These are phyloP conservation scores for Chaetomium tenue DNA, from an alignment of 495 filamentous ascomycete species.

Conservation along the genomic window DNA sequence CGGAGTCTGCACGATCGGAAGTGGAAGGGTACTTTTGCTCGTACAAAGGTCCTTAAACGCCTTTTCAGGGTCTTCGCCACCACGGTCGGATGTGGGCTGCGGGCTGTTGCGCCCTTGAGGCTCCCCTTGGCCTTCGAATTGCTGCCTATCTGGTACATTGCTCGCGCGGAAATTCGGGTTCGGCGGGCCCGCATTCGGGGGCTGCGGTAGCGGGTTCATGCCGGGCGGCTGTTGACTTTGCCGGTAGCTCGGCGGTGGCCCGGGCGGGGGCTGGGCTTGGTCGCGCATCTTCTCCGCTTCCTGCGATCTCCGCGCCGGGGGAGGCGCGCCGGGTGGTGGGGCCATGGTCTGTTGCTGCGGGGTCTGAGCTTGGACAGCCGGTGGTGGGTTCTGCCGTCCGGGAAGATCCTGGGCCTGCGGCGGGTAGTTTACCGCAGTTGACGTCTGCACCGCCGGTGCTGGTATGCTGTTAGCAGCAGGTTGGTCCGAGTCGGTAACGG, in stretches of 20 bases:
- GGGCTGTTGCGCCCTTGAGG: constrained; percentile 62
- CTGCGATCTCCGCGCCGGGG: constrained; percentile 46
- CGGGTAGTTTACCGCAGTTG: constrained; percentile 38
- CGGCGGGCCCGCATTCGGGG: constrained; percentile 37
- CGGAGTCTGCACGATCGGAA: not conserved
- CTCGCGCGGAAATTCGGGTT: constrained; percentile 44
- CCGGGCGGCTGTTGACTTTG: constrained; percentile 48
- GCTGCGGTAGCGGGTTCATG: constrained; percentile 44
- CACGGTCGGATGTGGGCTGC: constrained; percentile 52
- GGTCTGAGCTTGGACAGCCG: constrained; percentile 32
- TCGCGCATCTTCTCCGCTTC: constrained; percentile 45
- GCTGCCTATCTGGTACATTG: constrained; percentile 38
- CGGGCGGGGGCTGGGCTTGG: constrained; percentile 44
- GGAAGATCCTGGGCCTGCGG: constrained; percentile 40
- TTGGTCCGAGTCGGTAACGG: constrained; percentile 47
- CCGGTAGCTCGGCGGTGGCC: constrained; percentile 50
- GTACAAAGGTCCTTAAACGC: constrained; percentile 66
- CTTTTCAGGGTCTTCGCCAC: constrained; percentile 54
- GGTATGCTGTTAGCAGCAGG: constrained; percentile 41
- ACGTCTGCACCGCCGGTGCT: constrained; percentile 33
- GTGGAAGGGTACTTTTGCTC: constrained; percentile 29
- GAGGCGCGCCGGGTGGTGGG: constrained; percentile 47
- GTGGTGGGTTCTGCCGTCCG: constrained; percentile 30
- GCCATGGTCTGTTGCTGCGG: constrained; percentile 50
- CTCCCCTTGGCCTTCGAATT: constrained; percentile 40